phyloP scores from a whole-genome alignment of 371 early-diverging fungal species.

The Apophysomyces trapeziformis region DNA sequence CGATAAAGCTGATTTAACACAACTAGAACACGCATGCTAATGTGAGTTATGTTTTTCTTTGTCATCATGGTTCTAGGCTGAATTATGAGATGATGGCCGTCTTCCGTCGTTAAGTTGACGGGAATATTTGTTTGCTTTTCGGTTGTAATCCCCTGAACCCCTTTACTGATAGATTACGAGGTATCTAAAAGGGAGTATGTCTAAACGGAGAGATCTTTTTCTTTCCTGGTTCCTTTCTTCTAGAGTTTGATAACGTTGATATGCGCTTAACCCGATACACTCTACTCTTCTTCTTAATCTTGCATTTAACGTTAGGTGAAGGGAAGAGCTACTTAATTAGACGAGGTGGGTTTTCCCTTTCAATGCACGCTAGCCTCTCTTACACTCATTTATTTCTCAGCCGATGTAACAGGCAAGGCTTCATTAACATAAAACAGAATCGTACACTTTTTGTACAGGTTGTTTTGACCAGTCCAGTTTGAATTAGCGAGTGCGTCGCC shows the following conservation, averaged over 20 bases:
- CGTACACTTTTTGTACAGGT: background rate
- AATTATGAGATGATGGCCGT: too few relatives aligned
- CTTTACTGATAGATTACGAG: constrained; percentile 3
- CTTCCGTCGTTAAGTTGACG: too few relatives aligned
- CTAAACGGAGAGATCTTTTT: background rate
- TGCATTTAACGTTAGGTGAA: background rate
- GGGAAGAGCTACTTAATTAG: background rate
- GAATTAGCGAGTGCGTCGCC: constrained; percentile 4
- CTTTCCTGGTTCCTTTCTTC: background rate
- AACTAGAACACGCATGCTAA: too few relatives aligned
- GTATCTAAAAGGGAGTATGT: constrained; percentile 6
- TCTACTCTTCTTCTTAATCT: background rate
- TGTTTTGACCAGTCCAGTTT: background rate
- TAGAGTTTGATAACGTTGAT: background rate
- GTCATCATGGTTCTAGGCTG: too few relatives aligned
- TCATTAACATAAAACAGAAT: background rate
- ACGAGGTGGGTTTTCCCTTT: background rate
- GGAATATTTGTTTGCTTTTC: background rate
- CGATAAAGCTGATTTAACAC: too few relatives aligned
- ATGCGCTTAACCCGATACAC: background rate
- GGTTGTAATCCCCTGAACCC: background rate
- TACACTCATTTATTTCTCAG: background rate
- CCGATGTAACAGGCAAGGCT: constrained; percentile 7
- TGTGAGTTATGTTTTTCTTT: too few relatives aligned
- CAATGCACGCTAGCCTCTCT: background rate